Evolutionary conservation across 805 yeast genomes (phyloP), one percentile per base, ranked within the genome.

Genomic region (Candida insectalens): DNA sequence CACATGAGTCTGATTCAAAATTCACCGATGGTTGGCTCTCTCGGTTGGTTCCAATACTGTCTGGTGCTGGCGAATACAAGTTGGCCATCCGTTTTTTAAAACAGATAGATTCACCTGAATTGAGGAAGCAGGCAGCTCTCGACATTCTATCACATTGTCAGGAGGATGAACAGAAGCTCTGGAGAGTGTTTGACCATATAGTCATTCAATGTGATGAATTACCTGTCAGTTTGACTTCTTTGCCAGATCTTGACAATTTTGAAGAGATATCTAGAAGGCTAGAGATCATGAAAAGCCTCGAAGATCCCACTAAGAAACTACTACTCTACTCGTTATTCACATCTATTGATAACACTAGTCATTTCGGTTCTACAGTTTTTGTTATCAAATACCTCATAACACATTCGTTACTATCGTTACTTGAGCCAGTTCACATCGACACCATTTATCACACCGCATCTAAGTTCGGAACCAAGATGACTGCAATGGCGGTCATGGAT

Each of bases 361-460:
- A 45, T 30, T 36, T 46, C 12, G 45, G 43, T 6, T 36, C 44
- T 19, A 36, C 38, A 9, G 34, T 36, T 1, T 44, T 40, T 27
- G 26, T 46, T 4, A 9, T 50, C 2, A 36, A 33, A 6, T 40
- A 25, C 22, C 18, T 50, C 5, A 10, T 18, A 9, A 19, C 25
- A 10, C 7, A 38, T 18, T 14, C 25, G n/a, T 6, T 34, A 21
- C 18, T 28, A 1, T 20, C 22, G 3, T n/a, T 33, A 6, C 16
- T 55, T 6, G 36, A 33, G 7, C 19, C 28, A 3, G 33, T 16
- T 2, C 44, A 46, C 22, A 42, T 41, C 23, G 37, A 40, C 17
- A 27, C 50, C 5, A 30, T 52, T 3, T 39, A 43, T 14, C 47
- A 45, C 28, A 36, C 33, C 13, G 31, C 46, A 3, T 31, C 44